phyloP scores from a whole-genome alignment of 148 eudicot genomes.

The Nepenthes gracilis region DNA sequence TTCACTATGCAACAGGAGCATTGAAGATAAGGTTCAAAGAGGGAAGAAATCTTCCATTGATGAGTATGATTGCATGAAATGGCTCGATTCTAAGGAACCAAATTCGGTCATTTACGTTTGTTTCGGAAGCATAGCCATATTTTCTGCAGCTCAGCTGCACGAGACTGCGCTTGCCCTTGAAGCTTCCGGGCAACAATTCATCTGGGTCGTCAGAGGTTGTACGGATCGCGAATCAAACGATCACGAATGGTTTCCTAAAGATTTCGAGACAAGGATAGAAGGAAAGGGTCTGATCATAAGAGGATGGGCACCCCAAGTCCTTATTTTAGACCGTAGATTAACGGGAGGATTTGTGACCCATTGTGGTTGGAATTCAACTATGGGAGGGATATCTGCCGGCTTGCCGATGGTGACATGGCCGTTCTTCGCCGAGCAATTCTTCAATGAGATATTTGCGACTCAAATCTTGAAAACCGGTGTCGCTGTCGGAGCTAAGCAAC shows the following conservation, averaged over 20 bases:
- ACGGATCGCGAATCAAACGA: background rate
- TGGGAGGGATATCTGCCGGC: slow-evolving; percentile 24
- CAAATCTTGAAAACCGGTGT: slow-evolving; percentile 20
- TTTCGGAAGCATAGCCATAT: slow-evolving; percentile 29
- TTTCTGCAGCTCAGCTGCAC: slow-evolving; percentile 14
- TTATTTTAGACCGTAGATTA: slow-evolving; percentile 26
- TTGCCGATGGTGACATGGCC: slow-evolving; percentile 27
- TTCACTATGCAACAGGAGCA: slow-evolving; percentile 18
- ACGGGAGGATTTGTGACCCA: slow-evolving; percentile 31
- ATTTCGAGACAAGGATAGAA: slow-evolving; percentile 10
- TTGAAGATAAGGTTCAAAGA: slow-evolving; percentile 24
- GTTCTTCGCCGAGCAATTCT: slow-evolving; percentile 26
- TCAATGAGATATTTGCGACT: slow-evolving; percentile 18
- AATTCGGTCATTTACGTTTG: slow-evolving; percentile 44
- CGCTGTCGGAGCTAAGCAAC: slow-evolving; percentile 21
- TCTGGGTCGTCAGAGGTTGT: slow-evolving; percentile 45
- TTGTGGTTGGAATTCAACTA: slow-evolving; percentile 40
- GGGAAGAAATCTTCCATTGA: slow-evolving; percentile 26
- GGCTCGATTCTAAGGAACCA: slow-evolving; percentile 35
- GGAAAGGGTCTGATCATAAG: slow-evolving; percentile 24
- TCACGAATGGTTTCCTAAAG: slow-evolving; percentile 29
- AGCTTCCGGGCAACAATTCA: slow-evolving; percentile 29
- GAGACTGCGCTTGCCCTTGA: slow-evolving; percentile 53
- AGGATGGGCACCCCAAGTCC: slow-evolving; percentile 33
- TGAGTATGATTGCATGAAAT: slow-evolving; percentile 34